These are phyloP conservation scores for Setaria italica DNA, from an alignment of 202 grass and related monocot species.

Conservation along the genomic window DNA sequence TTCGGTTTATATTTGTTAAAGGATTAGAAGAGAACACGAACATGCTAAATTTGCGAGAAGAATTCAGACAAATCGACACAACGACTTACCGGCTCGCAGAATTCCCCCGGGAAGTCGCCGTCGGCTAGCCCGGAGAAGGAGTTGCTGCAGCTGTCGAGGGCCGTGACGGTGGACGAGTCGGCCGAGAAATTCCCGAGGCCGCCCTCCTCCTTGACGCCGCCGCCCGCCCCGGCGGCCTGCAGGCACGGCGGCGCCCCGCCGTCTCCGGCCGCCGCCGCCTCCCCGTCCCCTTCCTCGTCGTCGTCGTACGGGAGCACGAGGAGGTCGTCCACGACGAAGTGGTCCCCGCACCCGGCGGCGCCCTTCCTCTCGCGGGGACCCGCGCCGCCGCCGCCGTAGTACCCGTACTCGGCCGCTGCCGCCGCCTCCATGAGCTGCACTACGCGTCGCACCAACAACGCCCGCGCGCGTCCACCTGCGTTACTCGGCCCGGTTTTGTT, in stretches of 20 bases:
- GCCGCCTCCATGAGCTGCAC: conserved; percentile 60
- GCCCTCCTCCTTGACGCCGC: conserved; percentile 24
- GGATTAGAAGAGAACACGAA: conserved; percentile 7
- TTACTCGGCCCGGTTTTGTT: conserved; percentile 53
- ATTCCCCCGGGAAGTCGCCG: conserved; percentile 65
- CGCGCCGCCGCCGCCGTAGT: conserved; percentile 41
- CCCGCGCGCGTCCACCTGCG: conserved; percentile 14
- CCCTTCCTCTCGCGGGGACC: conserved; percentile 60
- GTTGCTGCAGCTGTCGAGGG: conserved; percentile 76
- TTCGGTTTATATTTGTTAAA: background rate
- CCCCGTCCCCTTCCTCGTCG: conserved; percentile 50
- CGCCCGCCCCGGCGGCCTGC: background rate
- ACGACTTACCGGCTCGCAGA: conserved; percentile 80
- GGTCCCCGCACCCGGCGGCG: conserved; percentile 36
- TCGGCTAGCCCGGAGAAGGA: conserved; percentile 71
- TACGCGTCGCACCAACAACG: background rate
- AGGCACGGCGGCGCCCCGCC: background rate
- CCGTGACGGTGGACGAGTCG: conserved; percentile 84
- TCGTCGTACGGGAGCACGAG: conserved; percentile 82
- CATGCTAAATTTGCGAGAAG: background rate
- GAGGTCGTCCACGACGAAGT: conserved; percentile 83
- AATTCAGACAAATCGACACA: conserved; percentile 2
- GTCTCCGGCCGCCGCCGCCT: background rate
- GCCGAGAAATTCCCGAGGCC: conserved; percentile 53
- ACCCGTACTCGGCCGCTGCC: conserved; percentile 45